These are phyloP conservation scores for Chenopodium album DNA, from an alignment of 148 eudicot genomes.

Conservation along the genomic window DNA sequence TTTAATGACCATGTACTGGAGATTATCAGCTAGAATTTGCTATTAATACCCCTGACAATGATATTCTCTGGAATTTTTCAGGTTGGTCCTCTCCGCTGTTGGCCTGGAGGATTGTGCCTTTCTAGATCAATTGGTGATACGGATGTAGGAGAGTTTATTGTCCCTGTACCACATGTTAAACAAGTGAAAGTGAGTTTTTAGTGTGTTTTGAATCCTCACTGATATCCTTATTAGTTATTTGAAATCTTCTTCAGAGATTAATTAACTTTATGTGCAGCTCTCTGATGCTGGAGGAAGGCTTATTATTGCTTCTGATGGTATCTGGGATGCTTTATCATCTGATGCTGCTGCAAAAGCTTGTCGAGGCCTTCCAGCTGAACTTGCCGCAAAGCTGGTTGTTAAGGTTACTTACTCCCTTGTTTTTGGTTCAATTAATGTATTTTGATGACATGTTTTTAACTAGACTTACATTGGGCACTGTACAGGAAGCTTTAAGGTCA, in stretches of 20 bases:
- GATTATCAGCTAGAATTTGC: background rate
- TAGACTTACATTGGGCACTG: conserved; percentile 8
- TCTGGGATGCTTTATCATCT: conserved; percentile 91
- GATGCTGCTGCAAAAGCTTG: conserved; percentile 88
- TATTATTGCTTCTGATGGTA: conserved; percentile 95
- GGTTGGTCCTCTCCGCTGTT: conserved; percentile 98
- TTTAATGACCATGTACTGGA: background rate
- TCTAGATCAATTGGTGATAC: conserved; percentile 98
- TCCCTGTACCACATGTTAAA: conserved; percentile 97
- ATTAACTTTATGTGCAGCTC: conserved; percentile 44
- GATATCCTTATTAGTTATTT: background rate
- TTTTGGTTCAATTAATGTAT: conserved; percentile 6
- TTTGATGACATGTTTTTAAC: background rate
- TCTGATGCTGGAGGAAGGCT: conserved; percentile 94
- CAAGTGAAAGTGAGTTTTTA: conserved; percentile 81
- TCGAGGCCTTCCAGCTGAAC: conserved; percentile 92
- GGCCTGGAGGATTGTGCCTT: conserved; percentile 99
- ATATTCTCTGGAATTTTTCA: conserved; percentile 22
- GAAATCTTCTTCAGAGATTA: background rate
- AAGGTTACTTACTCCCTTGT: conserved; percentile 47
- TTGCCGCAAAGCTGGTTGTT: conserved; percentile 96
- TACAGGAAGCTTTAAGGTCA: conserved; percentile 94
- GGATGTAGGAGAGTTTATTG: conserved; percentile 97
- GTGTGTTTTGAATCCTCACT: conserved; percentile 1
- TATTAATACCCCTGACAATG: background rate